phyloP scores from a whole-genome alignment of 257 asterid species.

The Penstemon newberryi region DNA sequence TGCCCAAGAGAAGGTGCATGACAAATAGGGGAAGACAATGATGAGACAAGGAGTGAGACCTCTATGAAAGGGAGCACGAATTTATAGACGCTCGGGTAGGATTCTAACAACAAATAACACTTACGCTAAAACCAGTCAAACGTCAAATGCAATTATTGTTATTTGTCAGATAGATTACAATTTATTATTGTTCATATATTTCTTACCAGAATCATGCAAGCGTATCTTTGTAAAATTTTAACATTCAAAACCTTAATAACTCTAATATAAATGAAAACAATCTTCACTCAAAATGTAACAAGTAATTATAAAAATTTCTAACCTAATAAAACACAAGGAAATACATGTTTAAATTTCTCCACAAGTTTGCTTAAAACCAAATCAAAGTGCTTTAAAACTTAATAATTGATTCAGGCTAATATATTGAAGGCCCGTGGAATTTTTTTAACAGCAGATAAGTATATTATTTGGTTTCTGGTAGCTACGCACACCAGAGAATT shows the following conservation, averaged over 20 bases:
- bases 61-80: conserved; percentile 16
- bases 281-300: not conserved
- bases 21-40: conserved; percentile 7
- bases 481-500: not conserved
- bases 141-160: not conserved
- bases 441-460: conserved; percentile 5
- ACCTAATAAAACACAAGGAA: conserved; percentile 23
- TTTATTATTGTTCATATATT: not conserved
- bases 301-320: conserved; percentile 20
- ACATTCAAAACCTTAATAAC: conserved; percentile 14
- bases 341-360: not conserved
- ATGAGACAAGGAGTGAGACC: conserved; percentile 13
- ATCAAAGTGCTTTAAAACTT: conserved; percentile 16
- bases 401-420: not conserved
- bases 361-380: conserved; percentile 6
- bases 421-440: not conserved
- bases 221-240: conserved; percentile 1
- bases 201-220: not conserved
- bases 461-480: not conserved
- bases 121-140: not conserved
- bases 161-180: not conserved
- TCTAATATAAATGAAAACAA: conserved; percentile 26
- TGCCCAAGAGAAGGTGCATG: not conserved
- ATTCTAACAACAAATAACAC: conserved; percentile 5
- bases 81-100: conserved; percentile 27